Evolutionary conservation across 2,329 filamentous ascomycete genomes (phyloP), one percentile per base, ranked within the genome.

Genomic region (Harringtonia aguacate): DNA sequence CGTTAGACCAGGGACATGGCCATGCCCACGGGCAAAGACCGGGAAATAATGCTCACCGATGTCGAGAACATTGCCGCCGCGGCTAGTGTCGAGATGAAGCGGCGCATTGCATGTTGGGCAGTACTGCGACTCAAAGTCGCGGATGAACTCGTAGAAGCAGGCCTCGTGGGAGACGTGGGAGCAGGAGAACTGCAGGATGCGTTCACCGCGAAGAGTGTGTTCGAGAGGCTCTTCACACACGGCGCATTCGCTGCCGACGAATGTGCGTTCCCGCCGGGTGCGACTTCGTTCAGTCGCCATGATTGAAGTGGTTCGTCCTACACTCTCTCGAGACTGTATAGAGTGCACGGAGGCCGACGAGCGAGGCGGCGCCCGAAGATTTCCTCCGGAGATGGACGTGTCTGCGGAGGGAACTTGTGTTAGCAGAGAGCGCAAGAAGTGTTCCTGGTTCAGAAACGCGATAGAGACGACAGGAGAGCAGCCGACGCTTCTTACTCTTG

Each of bases 101-200:
- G 92, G 88, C 51, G 89, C 85, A 68, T 95, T 84, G 64, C 92
- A 98, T 52, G 86, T 84, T 24, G 92, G 92, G 64, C 92, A 98
- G 57, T 87, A 89, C 57, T 97, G 88, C 43, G 86, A 86, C 53
- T 97, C 89, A 47, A 90, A 85, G 58, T 95, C 90, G 57, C 86
- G 85, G 55, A 98, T 94, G 60, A 94, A 95, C 64, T 98, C 92
- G 66, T 97, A 97, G 61, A 98, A 97, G 65, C 92, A 98, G 30
- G 90, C 92, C 63, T 97, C 92, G 61, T 98, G 92, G 12, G 90
- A 88, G 48, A 98, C 90, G 64, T 98, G 92, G n/a, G 82, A 78
- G 64, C 92, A 98, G 7, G 89, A 94, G 57, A 98, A 92, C 61
- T 97, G 92, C 43, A 98, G 70, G 49, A 98, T 88, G 53, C 88